These are phyloP conservation scores for Neofusicoccum ribis DNA, from an alignment of 2,329 filamentous ascomycete genomes.

Conservation along the genomic window DNA sequence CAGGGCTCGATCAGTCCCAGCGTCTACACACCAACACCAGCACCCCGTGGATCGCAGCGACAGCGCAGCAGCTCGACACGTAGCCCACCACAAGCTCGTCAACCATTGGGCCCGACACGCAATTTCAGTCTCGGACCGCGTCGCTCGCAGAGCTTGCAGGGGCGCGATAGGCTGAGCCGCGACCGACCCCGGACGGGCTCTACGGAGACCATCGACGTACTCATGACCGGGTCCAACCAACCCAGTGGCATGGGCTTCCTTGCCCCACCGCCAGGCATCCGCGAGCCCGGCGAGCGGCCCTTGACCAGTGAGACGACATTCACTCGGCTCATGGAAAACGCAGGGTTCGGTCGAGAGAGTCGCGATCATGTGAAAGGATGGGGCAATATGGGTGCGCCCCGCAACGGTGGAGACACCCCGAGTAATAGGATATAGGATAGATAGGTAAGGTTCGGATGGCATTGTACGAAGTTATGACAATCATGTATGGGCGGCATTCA, in stretches of 20 bases:
- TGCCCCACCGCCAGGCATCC: not conserved
- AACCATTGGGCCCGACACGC: constrained; percentile 13
- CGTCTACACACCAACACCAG: constrained; percentile 15
- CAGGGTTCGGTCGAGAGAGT: constrained; percentile 31
- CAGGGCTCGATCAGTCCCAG: not conserved
- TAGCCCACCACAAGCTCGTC: not conserved
- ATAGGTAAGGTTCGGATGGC: not conserved
- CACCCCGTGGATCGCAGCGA: not conserved
- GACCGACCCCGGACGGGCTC: constrained; percentile 33
- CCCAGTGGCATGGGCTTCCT: constrained; percentile 8
- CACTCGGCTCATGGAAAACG: constrained; percentile 44
- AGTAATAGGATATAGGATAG: constrained; percentile 13
- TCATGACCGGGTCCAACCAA: constrained; percentile 37
- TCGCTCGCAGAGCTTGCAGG: constrained; percentile 5
- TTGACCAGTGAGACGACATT: constrained; percentile 42
- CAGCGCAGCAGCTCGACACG: constrained; percentile 13
- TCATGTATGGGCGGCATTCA: constrained; percentile 15
- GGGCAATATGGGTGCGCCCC: constrained; percentile 5
- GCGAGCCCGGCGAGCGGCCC: constrained; percentile 22
- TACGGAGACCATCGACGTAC: constrained; percentile 47
- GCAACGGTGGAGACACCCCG: not conserved
- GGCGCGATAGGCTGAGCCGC: constrained; percentile 8
- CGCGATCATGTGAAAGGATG: constrained; percentile 12
- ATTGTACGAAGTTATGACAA: constrained; percentile 10
- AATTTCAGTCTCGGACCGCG: constrained; percentile 14